Percentiles rank a stretch among this genome's conserved stretches.
These are phyloP conservation scores for Dujonia santamariae DNA, from an alignment of 1,139 yeast genomes.

Conservation along the genomic window DNA sequence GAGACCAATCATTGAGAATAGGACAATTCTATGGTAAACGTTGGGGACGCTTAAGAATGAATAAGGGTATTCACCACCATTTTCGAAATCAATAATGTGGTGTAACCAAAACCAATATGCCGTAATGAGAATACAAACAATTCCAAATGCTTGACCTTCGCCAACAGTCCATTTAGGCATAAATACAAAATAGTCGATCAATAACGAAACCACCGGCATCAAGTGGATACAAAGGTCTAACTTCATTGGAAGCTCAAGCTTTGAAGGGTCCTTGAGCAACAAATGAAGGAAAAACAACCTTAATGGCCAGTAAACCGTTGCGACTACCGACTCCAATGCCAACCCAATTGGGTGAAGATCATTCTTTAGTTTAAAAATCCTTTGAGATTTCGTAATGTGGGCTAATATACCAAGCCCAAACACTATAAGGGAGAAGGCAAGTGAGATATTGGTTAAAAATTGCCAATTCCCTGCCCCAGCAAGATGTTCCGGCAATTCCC, in stretches of 20 bases:
- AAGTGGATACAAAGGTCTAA: constrained; percentile 60
- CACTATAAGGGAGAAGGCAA: constrained; percentile 45
- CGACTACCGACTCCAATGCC: constrained; percentile 57
- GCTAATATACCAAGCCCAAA: constrained; percentile 39
- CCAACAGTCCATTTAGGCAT: constrained; percentile 47
- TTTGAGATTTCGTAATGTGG: constrained; percentile 26
- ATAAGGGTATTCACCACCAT: constrained; percentile 59
- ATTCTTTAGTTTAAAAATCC: constrained; percentile 30
- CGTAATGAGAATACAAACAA: constrained; percentile 37
- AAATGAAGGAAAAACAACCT: constrained; percentile 47
- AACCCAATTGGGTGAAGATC: constrained; percentile 49
- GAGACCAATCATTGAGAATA: constrained; percentile 49
- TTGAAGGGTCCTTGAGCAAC: constrained; percentile 29
- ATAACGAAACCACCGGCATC: constrained; percentile 51
- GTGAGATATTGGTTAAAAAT: constrained; percentile 61
- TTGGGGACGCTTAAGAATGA: constrained; percentile 58
- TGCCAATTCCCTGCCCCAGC: constrained; percentile 62
- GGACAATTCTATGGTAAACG: constrained; percentile 37
- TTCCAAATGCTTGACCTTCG: constrained; percentile 34
- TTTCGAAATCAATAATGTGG: constrained; percentile 40
- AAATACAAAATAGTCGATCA: constrained; percentile 53
- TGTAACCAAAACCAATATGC: constrained; percentile 56
- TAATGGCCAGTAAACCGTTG: constrained; percentile 65
- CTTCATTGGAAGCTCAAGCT: constrained; percentile 37
- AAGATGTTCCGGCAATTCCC: constrained; percentile 43